phyloP scores from a whole-genome alignment of 129 eudicot genomes.

The Lactuca sativa region DNA sequence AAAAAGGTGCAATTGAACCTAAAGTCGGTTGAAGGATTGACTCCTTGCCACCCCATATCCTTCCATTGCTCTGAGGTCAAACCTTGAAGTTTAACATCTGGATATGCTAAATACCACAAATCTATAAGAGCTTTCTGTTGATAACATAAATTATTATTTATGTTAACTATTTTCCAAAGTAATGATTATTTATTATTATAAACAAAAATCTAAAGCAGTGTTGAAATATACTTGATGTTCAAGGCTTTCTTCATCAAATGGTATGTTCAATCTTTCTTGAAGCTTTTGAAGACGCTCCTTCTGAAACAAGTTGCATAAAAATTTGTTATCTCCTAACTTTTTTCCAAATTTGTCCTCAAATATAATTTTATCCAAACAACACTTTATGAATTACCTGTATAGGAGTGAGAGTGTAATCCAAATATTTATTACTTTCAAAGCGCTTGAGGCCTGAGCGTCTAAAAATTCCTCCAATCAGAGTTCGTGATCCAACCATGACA shows the following conservation, averaged over 20 bases:
- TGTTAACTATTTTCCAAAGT: too few species aligned
- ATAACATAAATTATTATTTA: not conserved
- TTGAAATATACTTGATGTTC: slow-evolving; percentile 58
- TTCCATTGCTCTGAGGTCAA: slow-evolving; percentile 88
- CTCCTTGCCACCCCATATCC: slow-evolving; percentile 96
- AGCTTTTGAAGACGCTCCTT: slow-evolving; percentile 58
- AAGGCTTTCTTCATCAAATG: slow-evolving; percentile 54
- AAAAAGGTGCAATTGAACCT: slow-evolving; percentile 37
- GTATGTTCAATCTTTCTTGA: slow-evolving; percentile 51
- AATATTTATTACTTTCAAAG: slow-evolving; percentile 36
- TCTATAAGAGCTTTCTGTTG: slow-evolving; percentile 61
- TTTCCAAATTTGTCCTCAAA: too few species aligned
- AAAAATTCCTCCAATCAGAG: slow-evolving; percentile 72
- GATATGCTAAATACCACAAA: slow-evolving; percentile 66
- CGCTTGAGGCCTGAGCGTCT: slow-evolving; percentile 56
- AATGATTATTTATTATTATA: too few species aligned
- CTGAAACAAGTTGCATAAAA: slow-evolving; percentile 25
- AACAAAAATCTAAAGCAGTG: not conserved
- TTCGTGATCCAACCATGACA: slow-evolving; percentile 89
- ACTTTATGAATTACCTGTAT: slow-evolving; percentile 38
- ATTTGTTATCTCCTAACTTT: too few species aligned
- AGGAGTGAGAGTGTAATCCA: slow-evolving; percentile 39
- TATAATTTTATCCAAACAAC: not conserved
- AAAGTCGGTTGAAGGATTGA: slow-evolving; percentile 81
- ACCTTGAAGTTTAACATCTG: slow-evolving; percentile 56